A percentile compares a stretch with the other conserved stretches of the same genome.
Conservation (phyloP, 1,139 yeast species). For the Pichia sp. region DNA sequence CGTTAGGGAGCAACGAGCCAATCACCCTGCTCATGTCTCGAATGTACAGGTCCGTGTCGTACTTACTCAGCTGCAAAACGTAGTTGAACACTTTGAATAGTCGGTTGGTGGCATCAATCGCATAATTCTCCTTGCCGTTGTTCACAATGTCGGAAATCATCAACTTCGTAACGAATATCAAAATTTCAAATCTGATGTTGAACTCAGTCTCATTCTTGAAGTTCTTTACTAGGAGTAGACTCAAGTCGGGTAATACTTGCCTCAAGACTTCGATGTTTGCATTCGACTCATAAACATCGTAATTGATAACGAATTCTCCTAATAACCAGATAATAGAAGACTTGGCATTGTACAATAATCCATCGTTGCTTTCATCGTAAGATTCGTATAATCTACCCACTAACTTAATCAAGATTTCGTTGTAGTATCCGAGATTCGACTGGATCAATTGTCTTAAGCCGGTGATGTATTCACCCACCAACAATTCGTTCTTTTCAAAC, state of each 20-base stretch:
- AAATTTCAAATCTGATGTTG: slow-evolving; percentile 65
- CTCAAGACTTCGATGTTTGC: slow-evolving; percentile 16
- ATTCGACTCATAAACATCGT: slow-evolving; percentile 24
- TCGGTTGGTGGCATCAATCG: slow-evolving; percentile 33
- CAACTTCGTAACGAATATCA: slow-evolving; percentile 74
- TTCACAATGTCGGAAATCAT: slow-evolving; percentile 39
- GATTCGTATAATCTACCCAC: slow-evolving; percentile 31
- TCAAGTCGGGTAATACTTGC: slow-evolving; percentile 57
- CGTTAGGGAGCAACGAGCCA: slow-evolving; percentile 43
- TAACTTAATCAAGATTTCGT: slow-evolving; percentile 41
- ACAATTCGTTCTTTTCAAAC: slow-evolving; percentile 21
- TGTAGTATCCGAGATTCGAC: slow-evolving; percentile 46
- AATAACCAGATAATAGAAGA: slow-evolving; percentile 90
- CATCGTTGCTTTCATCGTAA: slow-evolving; percentile 4
- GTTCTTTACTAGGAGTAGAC: slow-evolving; percentile 54
- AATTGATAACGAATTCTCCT: slow-evolving; percentile 64
- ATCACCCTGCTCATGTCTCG: slow-evolving; percentile 85
- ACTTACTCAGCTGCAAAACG: slow-evolving; percentile 63
- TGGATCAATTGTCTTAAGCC: slow-evolving; percentile 70
- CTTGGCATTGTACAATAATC: slow-evolving; percentile 46
- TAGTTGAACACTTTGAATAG: slow-evolving; percentile 60
- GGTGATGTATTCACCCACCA: slow-evolving; percentile 31
- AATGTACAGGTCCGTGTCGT: slow-evolving; percentile 74
- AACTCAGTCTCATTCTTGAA: slow-evolving; percentile 48
- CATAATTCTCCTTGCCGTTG: slow-evolving; percentile 18